Base-by-base conservation (phyloP, 192 early-diverging fungal genomes). In the Backusella australiensis region DNA sequence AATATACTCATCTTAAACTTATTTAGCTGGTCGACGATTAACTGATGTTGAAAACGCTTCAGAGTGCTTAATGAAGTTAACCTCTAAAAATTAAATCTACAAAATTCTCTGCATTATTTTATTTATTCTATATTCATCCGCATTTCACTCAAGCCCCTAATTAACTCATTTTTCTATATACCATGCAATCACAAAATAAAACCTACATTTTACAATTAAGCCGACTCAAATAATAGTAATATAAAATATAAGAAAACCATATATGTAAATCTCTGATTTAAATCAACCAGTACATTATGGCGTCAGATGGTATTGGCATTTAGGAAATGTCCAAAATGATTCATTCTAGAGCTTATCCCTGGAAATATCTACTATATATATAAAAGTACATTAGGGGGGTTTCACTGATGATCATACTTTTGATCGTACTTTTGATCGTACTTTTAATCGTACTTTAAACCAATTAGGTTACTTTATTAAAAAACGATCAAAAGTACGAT, bases 21-120 rank as follows among this genome's bases (percentile, higher is more conserved):
- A 63, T 32, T 63, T 63, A 63, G 56, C 56, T 63, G 56, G 56
- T 29, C 56, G 56, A 29, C 56, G 56, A 63, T 63, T 29, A 63
- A 14, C n/a, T 3, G 56, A 63, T 63, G 56, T 63, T 4, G 56
- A 63, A 14, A 63, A 63, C 12, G 56, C 56, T 26, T 63, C 56
- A 26, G 26, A 63, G 56, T 63, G 56, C 4, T 63, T 63, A 63
- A 14, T 29, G 8, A 29, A 63, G 26, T 29, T 63, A 29, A 63
- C 56, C n/a, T n/a, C 19, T 49, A 49, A 49, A 49, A 49, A 49
- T 7, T 49, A 49, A 32, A 49, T 49, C 15, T 49, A n/a, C 46
- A n/a, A 15, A 5, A 49, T 49, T n/a, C 19, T 4, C 5, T n/a
- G 19, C 46, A 49, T 49, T n/a, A 49, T 19, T 49, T 19, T 19